phyloP scores from a whole-genome alignment of 1,139 yeast species.

The Debaryomycetaceae sp. region DNA sequence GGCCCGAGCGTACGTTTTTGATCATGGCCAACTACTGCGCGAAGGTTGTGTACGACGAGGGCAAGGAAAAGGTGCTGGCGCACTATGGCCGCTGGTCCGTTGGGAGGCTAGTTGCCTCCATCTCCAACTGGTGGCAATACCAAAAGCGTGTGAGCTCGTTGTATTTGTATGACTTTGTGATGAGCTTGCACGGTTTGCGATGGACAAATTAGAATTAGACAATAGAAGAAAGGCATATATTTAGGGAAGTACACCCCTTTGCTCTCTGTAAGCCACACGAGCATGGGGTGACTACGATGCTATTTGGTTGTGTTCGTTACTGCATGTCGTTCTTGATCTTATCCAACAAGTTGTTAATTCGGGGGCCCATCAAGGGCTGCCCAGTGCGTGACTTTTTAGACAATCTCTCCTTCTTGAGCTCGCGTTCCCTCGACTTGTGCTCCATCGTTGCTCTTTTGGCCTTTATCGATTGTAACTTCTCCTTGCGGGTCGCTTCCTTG shows the following conservation, averaged over 20 bases:
- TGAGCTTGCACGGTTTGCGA: conserved; percentile 22
- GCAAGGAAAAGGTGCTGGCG: conserved; percentile 35
- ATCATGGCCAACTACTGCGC: conserved; percentile 93
- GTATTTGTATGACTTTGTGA: conserved; percentile 48
- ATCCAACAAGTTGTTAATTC: conserved; percentile 73
- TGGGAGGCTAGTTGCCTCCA: conserved; percentile 28
- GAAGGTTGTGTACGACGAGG: conserved; percentile 66
- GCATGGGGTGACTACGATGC: no score
- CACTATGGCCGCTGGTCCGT: conserved; percentile 34
- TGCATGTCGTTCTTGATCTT: conserved; percentile 56
- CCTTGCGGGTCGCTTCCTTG: conserved; percentile 34
- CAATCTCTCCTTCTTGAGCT: conserved; percentile 45
- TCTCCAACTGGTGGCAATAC: conserved; percentile 46
- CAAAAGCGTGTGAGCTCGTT: conserved; percentile 52
- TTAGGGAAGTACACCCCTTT: no score
- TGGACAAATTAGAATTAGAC: conserved; percentile 1
- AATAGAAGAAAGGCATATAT: neutral
- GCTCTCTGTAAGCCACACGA: no score
- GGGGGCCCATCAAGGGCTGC: conserved; percentile 89
- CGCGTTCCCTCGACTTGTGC: conserved; percentile 24
- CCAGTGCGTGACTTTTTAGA: conserved; percentile 66
- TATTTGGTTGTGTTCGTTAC: no score
- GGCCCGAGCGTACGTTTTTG: conserved; percentile 82
- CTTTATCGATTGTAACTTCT: conserved; percentile 24
- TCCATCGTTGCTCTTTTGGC: conserved; percentile 21